These are phyloP conservation scores for Akanthomyces lecanii DNA, from an alignment of 2,329 filamentous ascomycete species.

Conservation along the genomic window DNA sequence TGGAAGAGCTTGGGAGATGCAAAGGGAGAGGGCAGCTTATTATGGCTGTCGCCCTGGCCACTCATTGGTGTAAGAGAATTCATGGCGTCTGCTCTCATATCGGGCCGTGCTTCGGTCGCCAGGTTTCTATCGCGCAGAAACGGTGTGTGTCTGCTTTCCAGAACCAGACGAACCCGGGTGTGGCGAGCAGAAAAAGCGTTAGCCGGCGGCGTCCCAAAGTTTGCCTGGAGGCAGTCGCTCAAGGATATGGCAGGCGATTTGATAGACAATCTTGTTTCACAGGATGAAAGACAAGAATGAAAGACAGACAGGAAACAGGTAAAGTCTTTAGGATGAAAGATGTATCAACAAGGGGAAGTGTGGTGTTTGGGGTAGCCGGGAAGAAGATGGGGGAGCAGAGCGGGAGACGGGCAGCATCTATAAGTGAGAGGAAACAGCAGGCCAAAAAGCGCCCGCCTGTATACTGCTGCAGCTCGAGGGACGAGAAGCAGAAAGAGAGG, in stretches of 20 bases:
- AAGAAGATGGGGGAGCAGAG: too few relatives aligned
- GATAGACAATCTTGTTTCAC: conserved; percentile 8
- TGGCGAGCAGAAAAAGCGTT: not conserved
- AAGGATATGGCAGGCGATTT: conserved; percentile 13
- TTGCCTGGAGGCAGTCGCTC: conserved; percentile 8
- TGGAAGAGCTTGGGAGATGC: not conserved
- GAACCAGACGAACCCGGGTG: not conserved
- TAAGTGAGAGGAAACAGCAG: conserved; percentile 5
- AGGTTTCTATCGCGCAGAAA: not conserved
- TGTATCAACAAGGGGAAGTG: not conserved
- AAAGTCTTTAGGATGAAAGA: not conserved
- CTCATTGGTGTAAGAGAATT: not conserved
- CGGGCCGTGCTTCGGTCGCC: not conserved
- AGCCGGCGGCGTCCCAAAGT: not conserved
- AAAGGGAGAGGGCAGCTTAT: conserved; percentile 1
- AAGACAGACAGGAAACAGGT: not conserved
- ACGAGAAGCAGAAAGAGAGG: not conserved
- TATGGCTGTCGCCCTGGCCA: not conserved
- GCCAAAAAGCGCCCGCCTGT: conserved; percentile 4
- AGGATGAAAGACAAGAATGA: conserved; percentile 9
- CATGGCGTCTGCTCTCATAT: conserved; percentile 2
- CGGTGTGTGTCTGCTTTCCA: not conserved
- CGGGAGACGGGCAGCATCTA: conserved; percentile 9
- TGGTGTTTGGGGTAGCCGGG: too few relatives aligned
- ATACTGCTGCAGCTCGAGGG: conserved; percentile 8